phyloP scores from a whole-genome alignment of 768 basidiomycete species.

The Stropharia rugosoannulata region DNA sequence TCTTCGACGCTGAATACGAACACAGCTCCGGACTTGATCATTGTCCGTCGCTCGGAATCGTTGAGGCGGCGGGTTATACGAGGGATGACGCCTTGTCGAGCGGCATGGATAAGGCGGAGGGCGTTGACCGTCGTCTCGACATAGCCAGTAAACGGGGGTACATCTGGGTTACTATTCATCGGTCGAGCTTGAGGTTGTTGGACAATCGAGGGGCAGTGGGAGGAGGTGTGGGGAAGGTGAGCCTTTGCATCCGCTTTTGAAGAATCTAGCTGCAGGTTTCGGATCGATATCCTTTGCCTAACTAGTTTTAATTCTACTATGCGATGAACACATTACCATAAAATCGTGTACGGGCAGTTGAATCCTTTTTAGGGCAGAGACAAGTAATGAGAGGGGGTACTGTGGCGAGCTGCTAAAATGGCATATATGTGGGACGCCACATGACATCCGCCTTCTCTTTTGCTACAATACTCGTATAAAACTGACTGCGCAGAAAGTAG shows the following conservation, averaged over 20 bases:
- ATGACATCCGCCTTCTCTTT: constrained; percentile 35
- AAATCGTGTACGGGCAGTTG: constrained; percentile 39
- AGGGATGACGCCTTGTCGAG: constrained; percentile 75
- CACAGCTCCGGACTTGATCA: constrained; percentile 68
- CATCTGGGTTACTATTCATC: constrained; percentile 53
- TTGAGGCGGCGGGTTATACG: constrained; percentile 83
- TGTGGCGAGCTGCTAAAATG: constrained; percentile 37
- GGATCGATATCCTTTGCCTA: constrained; percentile 35
- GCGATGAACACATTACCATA: constrained; percentile 15
- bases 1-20: constrained; percentile 90
- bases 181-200: constrained; percentile 56
- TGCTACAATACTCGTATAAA: constrained; percentile 23
- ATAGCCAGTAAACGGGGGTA: constrained; percentile 73
- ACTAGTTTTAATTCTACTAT: constrained; percentile 28
- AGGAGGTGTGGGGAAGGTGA: constrained; percentile 40
- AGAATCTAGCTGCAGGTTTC: constrained; percentile 37
- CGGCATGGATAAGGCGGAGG: constrained; percentile 80
- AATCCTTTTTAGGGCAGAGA: constrained; percentile 36
- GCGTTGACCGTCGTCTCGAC: constrained; percentile 83
- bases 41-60: constrained; percentile 70
- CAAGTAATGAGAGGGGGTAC: constrained; percentile 23
- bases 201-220: constrained; percentile 46
- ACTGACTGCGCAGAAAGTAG: constrained; percentile 14
- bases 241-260: constrained; percentile 40
- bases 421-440: constrained; percentile 42